These are phyloP conservation scores for Glebionis coronaria DNA, from an alignment of 129 eudicot genomes.

Conservation along the genomic window DNA sequence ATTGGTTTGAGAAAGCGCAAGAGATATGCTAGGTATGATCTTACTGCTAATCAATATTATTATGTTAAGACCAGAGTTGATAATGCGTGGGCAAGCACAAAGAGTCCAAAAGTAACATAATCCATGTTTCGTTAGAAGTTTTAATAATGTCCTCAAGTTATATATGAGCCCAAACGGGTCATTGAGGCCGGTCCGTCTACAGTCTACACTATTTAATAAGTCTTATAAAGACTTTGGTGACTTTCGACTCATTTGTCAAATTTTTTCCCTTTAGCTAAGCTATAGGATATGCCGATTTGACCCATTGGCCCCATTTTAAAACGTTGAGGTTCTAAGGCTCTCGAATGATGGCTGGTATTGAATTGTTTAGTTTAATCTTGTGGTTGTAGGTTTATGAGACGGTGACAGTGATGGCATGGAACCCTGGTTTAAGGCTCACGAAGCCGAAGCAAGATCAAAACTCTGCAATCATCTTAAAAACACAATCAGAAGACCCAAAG, in stretches of 20 bases:
- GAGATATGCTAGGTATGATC: conserved; percentile 85
- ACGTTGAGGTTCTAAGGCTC: neutral
- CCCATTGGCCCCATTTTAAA: neutral
- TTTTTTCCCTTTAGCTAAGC: neutral
- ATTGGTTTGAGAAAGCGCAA: conserved; percentile 67
- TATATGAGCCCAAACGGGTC: neutral
- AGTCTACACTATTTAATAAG: neutral
- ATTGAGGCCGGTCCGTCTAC: neutral
- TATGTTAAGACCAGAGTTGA: neutral
- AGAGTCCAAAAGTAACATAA: neutral
- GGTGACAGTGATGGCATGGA: conserved; percentile 56
- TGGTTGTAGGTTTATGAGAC: conserved; percentile 78
- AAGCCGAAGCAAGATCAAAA: conserved; percentile 50
- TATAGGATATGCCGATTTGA: neutral
- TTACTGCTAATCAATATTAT: neutral
- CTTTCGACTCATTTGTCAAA: neutral
- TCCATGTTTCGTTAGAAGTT: neutral
- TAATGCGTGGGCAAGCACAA: neutral
- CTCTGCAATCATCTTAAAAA: conserved; percentile 27
- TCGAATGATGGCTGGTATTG: neutral
- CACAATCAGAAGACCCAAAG: conserved; percentile 44
- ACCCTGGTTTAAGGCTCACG: conserved; percentile 49
- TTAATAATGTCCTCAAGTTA: neutral
- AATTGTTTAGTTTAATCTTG: neutral
- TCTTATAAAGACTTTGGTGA: neutral